These are phyloP conservation scores for Cyanodermella asteris DNA, from an alignment of 2,329 filamentous ascomycete genomes.

Conservation along the genomic window DNA sequence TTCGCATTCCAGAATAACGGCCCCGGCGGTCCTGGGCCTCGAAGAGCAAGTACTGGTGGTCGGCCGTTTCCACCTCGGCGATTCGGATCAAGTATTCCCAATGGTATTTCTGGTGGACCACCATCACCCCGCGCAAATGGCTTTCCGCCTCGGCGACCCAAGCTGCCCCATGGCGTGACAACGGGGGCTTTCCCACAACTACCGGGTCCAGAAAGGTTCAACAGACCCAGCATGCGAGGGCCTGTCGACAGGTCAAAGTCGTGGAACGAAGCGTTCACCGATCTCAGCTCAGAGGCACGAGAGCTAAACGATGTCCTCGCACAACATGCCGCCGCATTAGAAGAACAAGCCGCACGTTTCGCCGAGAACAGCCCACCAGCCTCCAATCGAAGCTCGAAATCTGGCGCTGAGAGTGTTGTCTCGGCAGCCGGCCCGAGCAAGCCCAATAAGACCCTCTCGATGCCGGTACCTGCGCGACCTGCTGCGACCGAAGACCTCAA, in stretches of 20 bases:
- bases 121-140: constrained; percentile 2
- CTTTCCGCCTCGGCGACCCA: constrained; percentile 6
- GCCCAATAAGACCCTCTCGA: too few species aligned
- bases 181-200: constrained; percentile 10
- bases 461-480: too few species aligned
- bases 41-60: too few species aligned
- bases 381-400: constrained; percentile 16
- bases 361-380: constrained; percentile 22
- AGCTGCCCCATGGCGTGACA: constrained; percentile 6
- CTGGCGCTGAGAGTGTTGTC: too few species aligned
- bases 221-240: too few species aligned
- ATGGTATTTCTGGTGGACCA: background rate
- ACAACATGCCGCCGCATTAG: constrained; percentile 29
- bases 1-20: constrained; percentile 1
- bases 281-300: constrained; percentile 37
- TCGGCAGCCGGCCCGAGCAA: too few species aligned
- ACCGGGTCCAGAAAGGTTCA: too few species aligned
- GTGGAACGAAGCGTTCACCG: constrained; percentile 34
- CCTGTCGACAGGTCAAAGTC: constrained; percentile 37
- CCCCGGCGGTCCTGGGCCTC: too few species aligned
- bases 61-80: constrained; percentile 1
- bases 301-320: constrained; percentile 38
- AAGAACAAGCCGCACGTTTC: constrained; percentile 22
- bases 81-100: background rate
- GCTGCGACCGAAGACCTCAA: too few species aligned